Conservation (phyloP, 768 basidiomycete species). For the Leccinum rimulosum region DNA sequence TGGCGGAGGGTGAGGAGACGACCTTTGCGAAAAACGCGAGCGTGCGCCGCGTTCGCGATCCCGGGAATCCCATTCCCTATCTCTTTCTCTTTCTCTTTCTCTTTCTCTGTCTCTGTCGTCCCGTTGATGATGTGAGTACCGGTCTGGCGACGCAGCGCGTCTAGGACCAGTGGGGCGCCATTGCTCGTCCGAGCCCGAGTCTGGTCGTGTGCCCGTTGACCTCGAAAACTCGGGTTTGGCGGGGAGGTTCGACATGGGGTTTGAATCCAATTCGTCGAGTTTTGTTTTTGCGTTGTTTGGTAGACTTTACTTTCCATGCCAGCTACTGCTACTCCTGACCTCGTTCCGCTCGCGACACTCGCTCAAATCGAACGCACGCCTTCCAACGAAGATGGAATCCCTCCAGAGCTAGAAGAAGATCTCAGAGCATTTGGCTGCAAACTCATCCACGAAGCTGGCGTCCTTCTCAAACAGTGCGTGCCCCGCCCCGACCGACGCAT, state of each 20-base stretch:
- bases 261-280: not conserved
- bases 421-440: constrained; percentile 90
- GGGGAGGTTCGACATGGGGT: constrained; percentile 28
- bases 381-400: constrained; percentile 79
- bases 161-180: constrained; percentile 16
- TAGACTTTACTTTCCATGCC: constrained; percentile 34
- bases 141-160: constrained; percentile 24
- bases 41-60: constrained; percentile 4
- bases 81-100: constrained; percentile 23
- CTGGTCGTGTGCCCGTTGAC: constrained; percentile 16
- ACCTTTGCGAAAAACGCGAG: constrained; percentile 17
- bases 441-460: constrained; percentile 92
- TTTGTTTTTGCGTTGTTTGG: constrained; percentile 19
- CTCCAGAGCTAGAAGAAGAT: constrained; percentile 80
- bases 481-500: constrained; percentile 3
- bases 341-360: constrained; percentile 83
- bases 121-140: constrained; percentile 14
- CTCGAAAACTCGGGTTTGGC: constrained; percentile 32
- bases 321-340: constrained; percentile 35
- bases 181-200: constrained; percentile 22
- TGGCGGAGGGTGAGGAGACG: constrained; percentile 11
- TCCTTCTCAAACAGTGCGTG: constrained; percentile 83
- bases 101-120: constrained; percentile 28
- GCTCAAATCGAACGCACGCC: constrained; percentile 78
- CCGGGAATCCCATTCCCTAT: constrained; percentile 17